Evolutionary conservation across 2,329 filamentous ascomycete genomes (phyloP).

Genomic region (Helotiales sp.): DNA sequence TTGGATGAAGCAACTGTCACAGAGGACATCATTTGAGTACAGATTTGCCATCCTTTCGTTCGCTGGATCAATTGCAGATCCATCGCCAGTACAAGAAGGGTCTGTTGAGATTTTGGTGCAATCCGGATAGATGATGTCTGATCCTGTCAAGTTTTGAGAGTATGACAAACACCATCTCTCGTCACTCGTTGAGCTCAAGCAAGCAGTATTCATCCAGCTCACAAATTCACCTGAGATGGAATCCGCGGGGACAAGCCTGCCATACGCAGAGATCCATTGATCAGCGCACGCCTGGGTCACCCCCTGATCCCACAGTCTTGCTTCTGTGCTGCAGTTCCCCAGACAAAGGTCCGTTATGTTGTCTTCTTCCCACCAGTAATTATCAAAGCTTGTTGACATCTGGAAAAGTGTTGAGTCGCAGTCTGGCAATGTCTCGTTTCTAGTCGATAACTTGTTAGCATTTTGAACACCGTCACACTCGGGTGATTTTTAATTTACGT

Average conservation of each 20-base stretch:
- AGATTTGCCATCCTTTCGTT: constrained; percentile 16
- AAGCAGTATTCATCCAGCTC: constrained; percentile 6
- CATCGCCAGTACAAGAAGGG: constrained; percentile 1
- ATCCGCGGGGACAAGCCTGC: constrained; percentile 14
- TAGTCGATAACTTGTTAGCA: background rate
- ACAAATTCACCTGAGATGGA: constrained; percentile 4
- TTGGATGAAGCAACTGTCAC: constrained; percentile 27
- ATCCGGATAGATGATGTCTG: constrained; percentile 10
- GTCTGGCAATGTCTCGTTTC: constrained; percentile 5
- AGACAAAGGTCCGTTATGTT: constrained; percentile 21
- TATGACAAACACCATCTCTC: constrained; percentile 11
- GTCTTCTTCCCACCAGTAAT: constrained; percentile 18
- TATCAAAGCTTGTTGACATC: constrained; percentile 14
- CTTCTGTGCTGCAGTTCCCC: constrained; percentile 3
- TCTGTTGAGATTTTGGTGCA: background rate
- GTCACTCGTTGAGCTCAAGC: constrained; percentile 6
- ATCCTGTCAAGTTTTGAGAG: constrained; percentile 6
- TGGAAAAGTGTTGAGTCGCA: constrained; percentile 9
- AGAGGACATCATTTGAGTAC: constrained; percentile 18
- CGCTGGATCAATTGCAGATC: background rate
- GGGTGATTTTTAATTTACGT: background rate
- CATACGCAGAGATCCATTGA: constrained; percentile 14
- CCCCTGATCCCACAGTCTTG: constrained; percentile 9
- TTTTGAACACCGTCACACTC: background rate
- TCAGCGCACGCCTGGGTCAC: constrained; percentile 9